Evolutionary conservation across 2,329 filamentous ascomycete species (phyloP), one percentile per base, ranked within the genome.

Genomic region (Myrmaecium sp.): DNA sequence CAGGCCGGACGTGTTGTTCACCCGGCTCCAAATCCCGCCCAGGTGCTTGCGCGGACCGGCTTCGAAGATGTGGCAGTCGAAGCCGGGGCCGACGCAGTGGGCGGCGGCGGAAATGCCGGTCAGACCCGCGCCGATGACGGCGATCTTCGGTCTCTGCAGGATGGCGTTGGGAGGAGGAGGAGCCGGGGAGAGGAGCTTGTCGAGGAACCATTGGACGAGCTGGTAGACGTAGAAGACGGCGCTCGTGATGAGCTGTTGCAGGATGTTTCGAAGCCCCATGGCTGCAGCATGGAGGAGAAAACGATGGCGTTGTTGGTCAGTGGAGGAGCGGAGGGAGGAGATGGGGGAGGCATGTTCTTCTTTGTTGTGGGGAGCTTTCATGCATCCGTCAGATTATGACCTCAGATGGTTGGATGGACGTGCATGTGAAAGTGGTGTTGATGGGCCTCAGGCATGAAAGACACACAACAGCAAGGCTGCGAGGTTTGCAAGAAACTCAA

Each of bases 71-170:
- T 66, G 64, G 5, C 82, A 75, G 34, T 89, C 78, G 37, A 86
- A 86, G 23, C 80, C 80, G 66, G 89, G 78, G 2, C 81, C 81
- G 18, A 84, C 69, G 43, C 78, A 83, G 46, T 91, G 81, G 1
- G 78, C 71, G 0, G 82, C 82, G 5, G 79, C 70, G 1, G 79
- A 80, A 3, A 89, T 71, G 20, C 68, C 67, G 4, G 81, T 89
- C 29, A 91, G 60, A 5, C 57, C 57, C 21, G 57, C 57, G 5
- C 56, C 57, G 22, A 60, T 55, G 29, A 60, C 42, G 25, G 57
- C 57, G 26, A 60, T 57, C 23, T 52, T 72, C 9, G 79, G 74
- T 15, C 73, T 58, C 8, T 55, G 54, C n/a, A 78, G 54, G 5
- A 58, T 55, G 0, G 58, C 50, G 33, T 62, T 56, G 0, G 71